phyloP scores from a whole-genome alignment of 2,329 filamentous ascomycete species.

The Botrytis cinerea region DNA sequence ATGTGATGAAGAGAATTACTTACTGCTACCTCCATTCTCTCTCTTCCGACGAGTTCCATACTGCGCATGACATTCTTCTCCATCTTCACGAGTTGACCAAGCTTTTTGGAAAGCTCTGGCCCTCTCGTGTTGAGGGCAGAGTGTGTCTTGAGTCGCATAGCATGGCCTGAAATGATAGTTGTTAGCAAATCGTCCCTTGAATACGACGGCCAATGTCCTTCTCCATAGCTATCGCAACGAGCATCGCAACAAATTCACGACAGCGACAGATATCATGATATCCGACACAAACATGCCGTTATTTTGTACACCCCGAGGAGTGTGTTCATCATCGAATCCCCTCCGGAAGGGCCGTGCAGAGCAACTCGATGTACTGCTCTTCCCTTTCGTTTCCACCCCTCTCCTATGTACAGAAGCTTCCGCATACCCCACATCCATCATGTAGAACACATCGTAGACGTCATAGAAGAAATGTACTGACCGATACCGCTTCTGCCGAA shows the following conservation, averaged over 20 bases:
- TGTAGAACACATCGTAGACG: constrained; percentile 17
- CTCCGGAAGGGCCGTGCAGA: not conserved
- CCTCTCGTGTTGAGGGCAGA: constrained; percentile 62
- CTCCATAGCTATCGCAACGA: not conserved
- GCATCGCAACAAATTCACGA: not conserved
- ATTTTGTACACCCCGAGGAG: not conserved
- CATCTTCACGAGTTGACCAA: constrained; percentile 98
- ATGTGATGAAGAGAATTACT: constrained; percentile 44
- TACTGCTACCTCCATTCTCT: constrained; percentile 98
- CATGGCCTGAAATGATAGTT: constrained; percentile 66
- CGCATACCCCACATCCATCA: not conserved
- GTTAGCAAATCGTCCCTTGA: constrained; percentile 51
- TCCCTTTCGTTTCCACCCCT: no score
- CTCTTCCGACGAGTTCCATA: constrained; percentile 89
- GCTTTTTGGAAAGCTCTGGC: constrained; percentile 90
- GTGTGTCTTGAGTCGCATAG: constrained; percentile 72
- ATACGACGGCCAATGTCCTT: not conserved
- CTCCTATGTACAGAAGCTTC: not conserved
- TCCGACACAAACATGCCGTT: not conserved
- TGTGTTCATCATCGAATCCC: not conserved
- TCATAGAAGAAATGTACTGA: constrained; percentile 48
- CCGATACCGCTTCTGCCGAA: constrained; percentile 85
- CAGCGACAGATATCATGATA: not conserved
- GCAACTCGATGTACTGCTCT: not conserved
- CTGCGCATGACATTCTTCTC: constrained; percentile 99